Evolutionary conservation across 2,329 filamentous ascomycete genomes (phyloP).

Genomic region (Hymenoscyphus fructigenus): DNA sequence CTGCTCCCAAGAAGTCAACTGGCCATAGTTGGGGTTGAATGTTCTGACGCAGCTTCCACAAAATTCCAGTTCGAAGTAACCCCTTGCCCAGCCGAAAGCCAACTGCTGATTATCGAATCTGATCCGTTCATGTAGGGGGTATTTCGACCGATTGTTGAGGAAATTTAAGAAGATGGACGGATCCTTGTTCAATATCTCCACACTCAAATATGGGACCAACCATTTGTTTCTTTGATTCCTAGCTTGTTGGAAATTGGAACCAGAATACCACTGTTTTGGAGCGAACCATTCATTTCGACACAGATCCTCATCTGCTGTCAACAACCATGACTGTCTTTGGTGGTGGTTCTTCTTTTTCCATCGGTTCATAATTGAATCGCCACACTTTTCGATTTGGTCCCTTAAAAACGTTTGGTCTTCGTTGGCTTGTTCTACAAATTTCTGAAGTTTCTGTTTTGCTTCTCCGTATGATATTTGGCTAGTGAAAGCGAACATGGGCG

Average conservation of each 20-base stretch:
- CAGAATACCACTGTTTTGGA: not conserved
- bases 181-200: not conserved
- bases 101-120: not conserved
- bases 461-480: not conserved
- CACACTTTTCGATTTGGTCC: not conserved
- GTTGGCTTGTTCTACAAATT: not conserved
- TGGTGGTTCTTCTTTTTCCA: not conserved
- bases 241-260: too few species aligned
- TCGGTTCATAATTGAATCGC: not conserved
- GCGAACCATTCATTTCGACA: not conserved
- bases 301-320: not conserved
- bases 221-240: not conserved
- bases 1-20: constrained; percentile 12
- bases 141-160: not conserved
- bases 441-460: not conserved
- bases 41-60: constrained; percentile 1
- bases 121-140: not conserved
- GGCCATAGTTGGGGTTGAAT: constrained; percentile 11
- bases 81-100: not conserved
- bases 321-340: not conserved
- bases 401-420: not conserved
- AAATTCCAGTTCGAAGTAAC: not conserved
- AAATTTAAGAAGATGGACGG: not conserved
- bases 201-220: not conserved
- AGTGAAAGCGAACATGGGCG: not conserved